Percentiles rank a stretch among this genome's conserved stretches.
These are phyloP conservation scores for Daphne laureola DNA, from an alignment of 441 rosid genomes.

Conservation along the genomic window DNA sequence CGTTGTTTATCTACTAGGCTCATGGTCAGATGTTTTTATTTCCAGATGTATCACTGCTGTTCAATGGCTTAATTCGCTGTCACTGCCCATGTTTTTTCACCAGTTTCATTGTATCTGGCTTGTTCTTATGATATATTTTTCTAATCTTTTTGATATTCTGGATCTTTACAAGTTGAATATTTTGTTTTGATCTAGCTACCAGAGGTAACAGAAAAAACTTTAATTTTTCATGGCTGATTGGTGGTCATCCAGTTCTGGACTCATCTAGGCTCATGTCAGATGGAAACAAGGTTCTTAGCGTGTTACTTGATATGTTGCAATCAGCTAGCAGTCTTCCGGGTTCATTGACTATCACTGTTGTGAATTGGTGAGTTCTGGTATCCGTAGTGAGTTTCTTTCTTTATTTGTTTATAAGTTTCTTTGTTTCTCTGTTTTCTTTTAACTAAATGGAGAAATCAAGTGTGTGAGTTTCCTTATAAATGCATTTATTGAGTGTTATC, in stretches of 20 bases:
- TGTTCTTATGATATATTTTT: neutral
- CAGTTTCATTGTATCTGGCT: conserved; percentile 6
- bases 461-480: neutral
- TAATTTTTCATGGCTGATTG: conserved; percentile 73
- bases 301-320: conserved; percentile 58
- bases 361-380: conserved; percentile 74
- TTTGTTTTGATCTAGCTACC: conserved; percentile 18
- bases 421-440: conserved; percentile 9
- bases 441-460: neutral
- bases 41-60: too few species aligned
- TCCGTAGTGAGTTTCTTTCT: conserved; percentile 11
- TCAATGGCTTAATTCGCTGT: too few species aligned
- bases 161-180: conserved; percentile 4
- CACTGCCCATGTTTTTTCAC: neutral
- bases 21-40: conserved; percentile 12
- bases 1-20: conserved; percentile 11
- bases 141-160: conserved; percentile 3
- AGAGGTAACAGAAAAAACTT: conserved; percentile 59
- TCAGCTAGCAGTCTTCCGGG: conserved; percentile 63
- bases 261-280: conserved; percentile 60
- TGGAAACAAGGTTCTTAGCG: conserved; percentile 55
- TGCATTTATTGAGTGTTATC: conserved; percentile 1
- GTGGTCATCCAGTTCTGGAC: conserved; percentile 76
- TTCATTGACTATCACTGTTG: conserved; percentile 52
- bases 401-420: neutral